Evolutionary conservation across 306 rosid species (phyloP).

Genomic region (Gastrolobium bilobum): DNA sequence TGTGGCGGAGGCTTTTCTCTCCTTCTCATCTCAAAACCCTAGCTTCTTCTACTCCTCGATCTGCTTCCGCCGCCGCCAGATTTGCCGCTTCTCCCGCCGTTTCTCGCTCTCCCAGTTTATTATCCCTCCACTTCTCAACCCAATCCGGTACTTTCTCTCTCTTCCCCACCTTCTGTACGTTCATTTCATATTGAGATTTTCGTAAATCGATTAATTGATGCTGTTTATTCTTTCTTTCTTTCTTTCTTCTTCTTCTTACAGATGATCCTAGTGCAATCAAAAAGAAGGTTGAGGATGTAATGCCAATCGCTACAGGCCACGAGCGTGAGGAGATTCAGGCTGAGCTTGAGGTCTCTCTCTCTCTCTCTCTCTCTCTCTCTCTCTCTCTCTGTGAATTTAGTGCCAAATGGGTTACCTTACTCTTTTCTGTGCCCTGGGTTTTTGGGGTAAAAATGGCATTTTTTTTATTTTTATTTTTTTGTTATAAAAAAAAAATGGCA

Average conservation of each 20-base stretch:
- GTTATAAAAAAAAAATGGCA: too few relatives aligned
- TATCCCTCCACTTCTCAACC: conserved; percentile 57
- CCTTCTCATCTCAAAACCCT: conserved; percentile 80
- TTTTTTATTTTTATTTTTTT: too few relatives aligned
- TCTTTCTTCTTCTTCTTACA: conserved; percentile 8
- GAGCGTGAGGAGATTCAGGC: conserved; percentile 96
- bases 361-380: too few relatives aligned
- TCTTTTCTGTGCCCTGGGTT: neutral
- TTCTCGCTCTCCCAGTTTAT: conserved; percentile 31
- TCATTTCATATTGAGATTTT: neutral
- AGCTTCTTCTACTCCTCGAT: conserved; percentile 59
- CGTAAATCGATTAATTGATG: neutral
- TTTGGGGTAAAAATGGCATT: neutral
- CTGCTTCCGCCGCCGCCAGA: conserved; percentile 54
- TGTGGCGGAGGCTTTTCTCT: conserved; percentile 80
- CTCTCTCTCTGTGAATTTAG: neutral
- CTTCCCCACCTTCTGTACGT: neutral
- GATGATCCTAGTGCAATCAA: conserved; percentile 52
- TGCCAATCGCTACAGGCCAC: conserved; percentile 96
- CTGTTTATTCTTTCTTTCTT: neutral
- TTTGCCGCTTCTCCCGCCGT: conserved; percentile 37
- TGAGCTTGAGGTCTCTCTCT: conserved; percentile 65
- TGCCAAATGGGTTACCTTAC: neutral
- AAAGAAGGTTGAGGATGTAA: conserved; percentile 82
- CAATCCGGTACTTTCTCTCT: conserved; percentile 59